Base-by-base conservation (phyloP, 148 eudicot genomes). In the Silene uniflora region DNA sequence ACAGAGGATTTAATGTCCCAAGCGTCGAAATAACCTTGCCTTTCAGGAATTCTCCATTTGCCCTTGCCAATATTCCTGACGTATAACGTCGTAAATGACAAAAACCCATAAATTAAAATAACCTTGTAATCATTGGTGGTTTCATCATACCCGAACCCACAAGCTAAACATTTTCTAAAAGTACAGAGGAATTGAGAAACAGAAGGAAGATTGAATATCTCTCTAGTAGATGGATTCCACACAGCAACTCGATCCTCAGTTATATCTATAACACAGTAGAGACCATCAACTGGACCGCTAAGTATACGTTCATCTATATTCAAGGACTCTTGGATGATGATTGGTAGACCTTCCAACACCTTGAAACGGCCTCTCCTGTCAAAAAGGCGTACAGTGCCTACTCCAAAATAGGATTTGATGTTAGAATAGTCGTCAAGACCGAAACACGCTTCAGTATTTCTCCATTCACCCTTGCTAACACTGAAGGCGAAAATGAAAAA, bases 61-160 rank as follows among this genome's bases (percentile, higher is more conserved):
- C n/a, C n/a, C n/a, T n/a, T n/a, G n/a, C 27, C 0, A 19, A 60
- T 25, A 21, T 12, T 60, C 2, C 19, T 19, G 22, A 60, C 17
- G 7, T 44, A 44, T 6, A 44, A 44, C 47, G 8, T 10, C 47
- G n/a, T n/a, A n/a, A n/a, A n/a, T n/a, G n/a, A n/a, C n/a, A n/a
- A n/a, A n/a, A n/a, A n/a, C n/a, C n/a, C n/a, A n/a, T 52, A 9
- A 6, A 52, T 52, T 56, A n/a, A n/a, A n/a, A n/a, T n/a, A n/a
- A n/a, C n/a, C n/a, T n/a, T n/a, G n/a, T n/a, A n/a, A n/a, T n/a
- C n/a, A n/a, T n/a, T n/a, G n/a, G n/a, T n/a, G n/a, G n/a, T n/a
- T n/a, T n/a, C n/a, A n/a, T n/a, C n/a, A 61, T 19, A 61, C 64
- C 64, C 64, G 24, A 61, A 61, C 64, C 64, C 64, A 9, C 10